Evolutionary conservation across 2,329 filamentous ascomycete genomes (phyloP), one percentile per base, ranked within the genome.

Genomic region (Drechslerella dactyloides): DNA sequence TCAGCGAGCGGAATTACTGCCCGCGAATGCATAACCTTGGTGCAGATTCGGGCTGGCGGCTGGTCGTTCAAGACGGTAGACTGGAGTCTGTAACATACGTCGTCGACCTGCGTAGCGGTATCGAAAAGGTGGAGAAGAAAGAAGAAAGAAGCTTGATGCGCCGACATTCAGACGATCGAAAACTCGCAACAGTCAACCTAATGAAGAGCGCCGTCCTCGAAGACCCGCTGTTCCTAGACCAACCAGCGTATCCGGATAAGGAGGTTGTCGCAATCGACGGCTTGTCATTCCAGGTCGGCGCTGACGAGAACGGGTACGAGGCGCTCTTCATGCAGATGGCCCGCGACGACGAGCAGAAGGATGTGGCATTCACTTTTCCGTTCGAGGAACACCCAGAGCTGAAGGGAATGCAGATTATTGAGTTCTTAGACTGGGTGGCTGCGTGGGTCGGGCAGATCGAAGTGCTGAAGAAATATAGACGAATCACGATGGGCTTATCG

Each of bases 351-450:
- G 63, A 46, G 27, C 53, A 70, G 19, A 51, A 64, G 2, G 54
- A 70, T 13, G 11, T 70, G n/a, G 54, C 48, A 1, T 70, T 70
- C 19, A 59, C 46, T 1, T 70, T 70, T 37, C 17, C 53, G 21
- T 70, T 70, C 40, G 54, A 44, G 21, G 24, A 63, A 10, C 59
- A 70, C 19, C 66, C 66, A 15, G 66, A 70, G 37, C 37, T 70
- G 17, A 56, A 64, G 27, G 54, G 21, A 10, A 70, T 70, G 66
- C 66, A 70, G 51, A 55, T 70, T 11, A 63, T 70, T 30, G 66
- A 70, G 54, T 70, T 70, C 53, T 23, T 70, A n/a, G 52, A 70
- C 33, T 70, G 66, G 66, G 58, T 61, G 13, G 66, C 66, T 7
- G 63, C 53, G 27, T 70, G 66, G 66, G 27, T 70, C n/a, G 33